A percentile compares a stretch with the other conserved stretches of the same genome.
Evolutionary conservation across 139 green algal species (phyloP).

Genomic region (Bryopsis sp.): DNA sequence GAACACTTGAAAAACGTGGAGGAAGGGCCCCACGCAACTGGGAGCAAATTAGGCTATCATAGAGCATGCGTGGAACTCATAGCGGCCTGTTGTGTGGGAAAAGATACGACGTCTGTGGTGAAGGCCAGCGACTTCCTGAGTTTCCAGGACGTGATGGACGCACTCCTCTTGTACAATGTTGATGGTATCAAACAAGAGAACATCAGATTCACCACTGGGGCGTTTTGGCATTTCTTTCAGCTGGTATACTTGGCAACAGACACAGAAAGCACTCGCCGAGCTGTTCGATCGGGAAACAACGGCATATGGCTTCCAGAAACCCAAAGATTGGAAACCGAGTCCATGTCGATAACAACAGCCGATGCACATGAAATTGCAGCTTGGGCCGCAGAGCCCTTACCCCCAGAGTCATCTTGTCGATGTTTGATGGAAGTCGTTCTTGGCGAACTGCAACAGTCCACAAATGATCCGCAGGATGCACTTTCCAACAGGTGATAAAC

Average conservation of each 20-base stretch:
- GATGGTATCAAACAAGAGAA: background rate
- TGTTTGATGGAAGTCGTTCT: constrained; percentile 19
- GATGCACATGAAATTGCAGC: too few relatives aligned
- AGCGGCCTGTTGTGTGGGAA: constrained; percentile 24
- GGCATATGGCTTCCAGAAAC: constrained; percentile 19
- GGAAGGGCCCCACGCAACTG: background rate
- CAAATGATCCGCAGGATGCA: constrained; percentile 12
- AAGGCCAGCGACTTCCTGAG: constrained; percentile 20
- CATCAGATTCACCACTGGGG: constrained; percentile 21
- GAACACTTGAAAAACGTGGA: background rate
- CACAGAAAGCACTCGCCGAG: constrained; percentile 22
- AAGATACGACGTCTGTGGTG: constrained; percentile 25
- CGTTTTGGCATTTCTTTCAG: constrained; percentile 24
- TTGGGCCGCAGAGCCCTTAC: too few relatives aligned
- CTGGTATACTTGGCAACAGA: constrained; percentile 25
- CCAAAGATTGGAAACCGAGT: background rate
- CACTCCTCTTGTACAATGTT: constrained; percentile 20
- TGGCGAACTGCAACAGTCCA: constrained; percentile 3
- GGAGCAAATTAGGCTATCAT: constrained; percentile 22
- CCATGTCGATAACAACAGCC: background rate
- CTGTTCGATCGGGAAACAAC: constrained; percentile 21
- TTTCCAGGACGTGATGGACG: constrained; percentile 12
- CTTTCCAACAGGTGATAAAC: constrained; percentile 14
- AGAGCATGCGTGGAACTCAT: constrained; percentile 23
- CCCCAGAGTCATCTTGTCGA: background rate